Percentiles rank a stretch among this genome's conserved stretches.
Conservation (phyloP, 352 stramenopile species). For the Globisporangium spiculum region DNA sequence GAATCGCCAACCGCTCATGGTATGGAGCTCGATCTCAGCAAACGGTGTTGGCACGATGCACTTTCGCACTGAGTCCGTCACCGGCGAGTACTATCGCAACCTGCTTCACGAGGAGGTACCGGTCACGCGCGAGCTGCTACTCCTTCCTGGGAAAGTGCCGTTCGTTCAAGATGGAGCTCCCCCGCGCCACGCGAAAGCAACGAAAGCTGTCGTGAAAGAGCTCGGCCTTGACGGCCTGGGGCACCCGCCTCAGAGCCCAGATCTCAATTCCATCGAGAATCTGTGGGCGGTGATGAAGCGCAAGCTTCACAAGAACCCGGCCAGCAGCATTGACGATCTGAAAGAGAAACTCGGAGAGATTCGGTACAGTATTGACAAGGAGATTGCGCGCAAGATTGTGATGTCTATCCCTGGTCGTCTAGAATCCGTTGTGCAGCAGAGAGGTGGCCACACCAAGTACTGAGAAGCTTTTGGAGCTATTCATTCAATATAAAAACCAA, state of each 20-base stretch:
- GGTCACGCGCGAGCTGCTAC: constrained; percentile 2
- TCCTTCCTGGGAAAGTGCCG: constrained; percentile 5
- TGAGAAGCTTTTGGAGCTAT: constrained; percentile 5
- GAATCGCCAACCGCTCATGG: constrained; percentile 7
- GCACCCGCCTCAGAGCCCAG: constrained; percentile 7
- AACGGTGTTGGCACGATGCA: constrained; percentile 4
- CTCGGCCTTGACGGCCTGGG: constrained; percentile 2
- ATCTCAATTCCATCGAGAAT: constrained; percentile 8
- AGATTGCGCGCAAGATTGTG: constrained; percentile 7
- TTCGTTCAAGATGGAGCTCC: constrained; percentile 5
- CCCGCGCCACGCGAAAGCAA: constrained; percentile 2
- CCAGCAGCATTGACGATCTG: background rate
- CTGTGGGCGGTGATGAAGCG: constrained; percentile 4
- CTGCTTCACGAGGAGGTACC: constrained; percentile 3
- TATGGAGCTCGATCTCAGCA: constrained; percentile 6
- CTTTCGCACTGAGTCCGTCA: constrained; percentile 3
- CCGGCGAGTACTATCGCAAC: constrained; percentile 7
- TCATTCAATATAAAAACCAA: background rate
- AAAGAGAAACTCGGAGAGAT: background rate
- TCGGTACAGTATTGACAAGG: constrained; percentile 5
- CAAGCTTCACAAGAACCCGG: constrained; percentile 5
- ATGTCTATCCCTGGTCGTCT: constrained; percentile 5
- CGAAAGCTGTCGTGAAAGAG: constrained; percentile 5
- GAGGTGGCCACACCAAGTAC: constrained; percentile 8
- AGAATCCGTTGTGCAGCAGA: constrained; percentile 7